Conservation (phyloP, 176 grass and related monocot species). For the Musa acuminata region DNA sequence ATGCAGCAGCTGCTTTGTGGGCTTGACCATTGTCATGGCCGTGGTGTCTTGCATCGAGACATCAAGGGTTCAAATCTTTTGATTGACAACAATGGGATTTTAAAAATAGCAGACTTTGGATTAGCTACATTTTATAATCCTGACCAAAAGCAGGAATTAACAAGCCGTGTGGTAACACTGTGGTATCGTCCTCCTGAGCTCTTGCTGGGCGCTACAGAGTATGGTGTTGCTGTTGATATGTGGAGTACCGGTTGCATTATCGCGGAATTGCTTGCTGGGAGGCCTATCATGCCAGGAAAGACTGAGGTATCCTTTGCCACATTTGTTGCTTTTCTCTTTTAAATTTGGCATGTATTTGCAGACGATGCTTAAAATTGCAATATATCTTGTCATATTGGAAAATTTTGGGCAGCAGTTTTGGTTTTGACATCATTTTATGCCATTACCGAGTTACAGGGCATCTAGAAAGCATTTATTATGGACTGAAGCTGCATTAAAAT, state of each 20-base stretch:
- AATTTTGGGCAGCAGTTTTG: not conserved
- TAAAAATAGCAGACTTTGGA: constrained; percentile 99
- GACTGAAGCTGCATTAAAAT: too few relatives aligned
- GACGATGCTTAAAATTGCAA: not conserved
- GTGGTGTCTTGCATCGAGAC: constrained; percentile 85
- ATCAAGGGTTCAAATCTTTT: constrained; percentile 98
- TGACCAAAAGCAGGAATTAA: constrained; percentile 78
- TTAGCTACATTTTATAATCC: constrained; percentile 93
- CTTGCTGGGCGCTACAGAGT: constrained; percentile 84
- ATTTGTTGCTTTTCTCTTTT: not conserved
- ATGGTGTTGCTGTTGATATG: constrained; percentile 77
- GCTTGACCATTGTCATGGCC: constrained; percentile 82
- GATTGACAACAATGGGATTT: constrained; percentile 76
- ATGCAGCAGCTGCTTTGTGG: constrained; percentile 88
- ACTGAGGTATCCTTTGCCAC: constrained; percentile 59
- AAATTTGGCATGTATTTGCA: not conserved
- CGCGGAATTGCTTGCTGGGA: constrained; percentile 83
- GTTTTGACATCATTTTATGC: not conserved
- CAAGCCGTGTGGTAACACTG: constrained; percentile 89
- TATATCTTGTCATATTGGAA: not conserved
- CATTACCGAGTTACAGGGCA: not conserved
- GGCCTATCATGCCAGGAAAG: constrained; percentile 97
- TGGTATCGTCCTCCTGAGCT: constrained; percentile 98
- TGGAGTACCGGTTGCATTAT: constrained; percentile 99
- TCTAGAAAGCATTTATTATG: not conserved